Evolutionary conservation across 2,329 filamentous ascomycete species (phyloP), one percentile per base, ranked within the genome.

Genomic region (Nothopassalora personata): DNA sequence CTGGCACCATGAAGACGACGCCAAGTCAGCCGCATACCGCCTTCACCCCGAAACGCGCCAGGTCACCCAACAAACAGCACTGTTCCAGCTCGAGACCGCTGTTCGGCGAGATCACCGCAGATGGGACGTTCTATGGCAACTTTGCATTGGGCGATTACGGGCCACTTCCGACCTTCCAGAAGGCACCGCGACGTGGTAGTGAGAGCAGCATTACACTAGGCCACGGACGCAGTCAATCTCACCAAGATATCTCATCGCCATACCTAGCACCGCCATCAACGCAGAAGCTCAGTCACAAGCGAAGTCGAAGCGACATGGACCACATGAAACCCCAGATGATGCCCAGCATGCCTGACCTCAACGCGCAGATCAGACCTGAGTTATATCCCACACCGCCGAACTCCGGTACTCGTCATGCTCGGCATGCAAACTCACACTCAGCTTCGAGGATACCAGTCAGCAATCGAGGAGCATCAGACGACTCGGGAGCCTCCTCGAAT

Each of bases 61-160:
- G 55, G 50, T 62, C 62, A 36, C 60, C 65, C 10, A 55, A 43
- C 49, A 66, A 64, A 54, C 62, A 63, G 19, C 54, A 60, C 9
- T 64, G 66, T 31, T 31, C 43, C n/a, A 60, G 43, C 31, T 48
- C 66, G 9, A 81, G 81, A 61, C 82, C 89, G 36, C 76, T 92
- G 19, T 93, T 93, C 75, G 89, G 89, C 39, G 90, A 92, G 73
- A 82, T 92, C 65, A 76, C 85, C 30, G 81, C 84, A n/a, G 79
- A 84, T 39, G 80, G 70, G 84, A 65, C 79, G 78, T 66, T 79
- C 83, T 70, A 70, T 58, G 70, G 70, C 51, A 71, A 72, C 56
- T 72, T 72, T 53, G 64, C 65, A 27, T 55, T 71, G 28, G 63
- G 64, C 34, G 63, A 63, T 36, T 71, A 70, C 59, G 66, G 65